phyloP scores from a whole-genome alignment of 257 asterid species.

The Salvia hispanica region DNA sequence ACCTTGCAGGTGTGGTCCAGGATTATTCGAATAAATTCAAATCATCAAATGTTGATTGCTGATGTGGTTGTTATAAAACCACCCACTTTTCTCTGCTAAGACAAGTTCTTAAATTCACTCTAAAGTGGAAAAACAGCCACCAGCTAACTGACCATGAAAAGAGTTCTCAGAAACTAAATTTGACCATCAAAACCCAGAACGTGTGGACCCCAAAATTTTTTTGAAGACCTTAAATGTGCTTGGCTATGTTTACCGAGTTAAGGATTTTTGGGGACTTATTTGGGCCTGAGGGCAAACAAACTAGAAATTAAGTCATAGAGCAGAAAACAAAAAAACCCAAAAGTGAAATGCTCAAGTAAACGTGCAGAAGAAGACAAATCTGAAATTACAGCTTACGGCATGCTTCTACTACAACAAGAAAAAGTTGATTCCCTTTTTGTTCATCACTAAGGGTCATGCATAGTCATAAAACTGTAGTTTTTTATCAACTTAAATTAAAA shows the following conservation, averaged over 20 bases:
- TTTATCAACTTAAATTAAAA: slow-evolving; percentile 10
- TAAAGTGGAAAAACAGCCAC: slow-evolving; percentile 1
- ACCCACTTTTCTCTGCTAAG: neutral
- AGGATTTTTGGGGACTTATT: neutral
- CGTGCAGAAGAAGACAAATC: neutral
- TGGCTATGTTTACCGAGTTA: neutral
- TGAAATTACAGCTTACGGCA: neutral
- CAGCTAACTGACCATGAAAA: neutral
- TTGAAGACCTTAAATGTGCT: slow-evolving; percentile 9
- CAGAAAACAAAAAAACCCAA: neutral
- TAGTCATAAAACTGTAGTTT: slow-evolving; percentile 4
- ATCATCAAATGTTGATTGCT: slow-evolving; percentile 5
- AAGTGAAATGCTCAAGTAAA: neutral
- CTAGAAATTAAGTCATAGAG: slow-evolving; percentile 2
- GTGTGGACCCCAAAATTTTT: neutral
- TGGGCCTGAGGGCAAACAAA: neutral
- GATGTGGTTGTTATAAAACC: neutral
- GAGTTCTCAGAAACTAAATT: neutral
- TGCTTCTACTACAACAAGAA: neutral
- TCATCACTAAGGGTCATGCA: slow-evolving; percentile 7
- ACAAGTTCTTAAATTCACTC: neutral
- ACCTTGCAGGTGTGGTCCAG: slow-evolving; percentile 15
- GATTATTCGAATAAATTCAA: slow-evolving; percentile 12
- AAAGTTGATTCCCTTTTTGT: too few relatives aligned
- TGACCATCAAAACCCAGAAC: neutral